phyloP scores from a whole-genome alignment of 83 land plant species.

The Larix sibirica region DNA sequence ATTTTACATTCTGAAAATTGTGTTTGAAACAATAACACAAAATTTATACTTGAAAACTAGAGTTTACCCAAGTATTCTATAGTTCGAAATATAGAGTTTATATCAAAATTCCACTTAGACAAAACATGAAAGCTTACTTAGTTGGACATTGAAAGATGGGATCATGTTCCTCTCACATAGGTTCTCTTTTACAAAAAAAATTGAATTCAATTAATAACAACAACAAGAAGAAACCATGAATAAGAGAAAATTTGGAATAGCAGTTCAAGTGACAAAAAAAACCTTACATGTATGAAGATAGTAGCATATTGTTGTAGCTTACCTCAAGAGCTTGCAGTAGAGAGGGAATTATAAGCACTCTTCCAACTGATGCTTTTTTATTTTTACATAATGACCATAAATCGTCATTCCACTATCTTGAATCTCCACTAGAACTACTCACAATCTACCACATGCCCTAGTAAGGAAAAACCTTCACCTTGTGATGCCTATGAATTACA shows the following conservation, averaged over 20 bases:
- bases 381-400: constrained; percentile 5
- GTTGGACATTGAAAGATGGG: background rate
- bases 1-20: too few relatives aligned
- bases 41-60: background rate
- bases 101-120: background rate
- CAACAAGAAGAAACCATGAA: too few relatives aligned
- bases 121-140: background rate
- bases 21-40: too few relatives aligned
- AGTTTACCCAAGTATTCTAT: background rate
- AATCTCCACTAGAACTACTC: background rate
- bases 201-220: background rate
- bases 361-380: background rate
- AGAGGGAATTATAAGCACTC: constrained; percentile 71
- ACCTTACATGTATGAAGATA: constrained; percentile 82
- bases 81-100: background rate
- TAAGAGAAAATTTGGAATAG: background rate
- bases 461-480: background rate
- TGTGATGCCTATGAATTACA: background rate
- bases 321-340: constrained; percentile 57
- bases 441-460: background rate
- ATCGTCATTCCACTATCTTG: constrained; percentile 11
- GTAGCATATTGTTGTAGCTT: constrained; percentile 80
- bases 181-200: background rate
- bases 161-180: background rate
- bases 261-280: background rate